phyloP scores from a whole-genome alignment of 1,139 yeast genomes.

The Yamadazyma songkhlaensis region DNA sequence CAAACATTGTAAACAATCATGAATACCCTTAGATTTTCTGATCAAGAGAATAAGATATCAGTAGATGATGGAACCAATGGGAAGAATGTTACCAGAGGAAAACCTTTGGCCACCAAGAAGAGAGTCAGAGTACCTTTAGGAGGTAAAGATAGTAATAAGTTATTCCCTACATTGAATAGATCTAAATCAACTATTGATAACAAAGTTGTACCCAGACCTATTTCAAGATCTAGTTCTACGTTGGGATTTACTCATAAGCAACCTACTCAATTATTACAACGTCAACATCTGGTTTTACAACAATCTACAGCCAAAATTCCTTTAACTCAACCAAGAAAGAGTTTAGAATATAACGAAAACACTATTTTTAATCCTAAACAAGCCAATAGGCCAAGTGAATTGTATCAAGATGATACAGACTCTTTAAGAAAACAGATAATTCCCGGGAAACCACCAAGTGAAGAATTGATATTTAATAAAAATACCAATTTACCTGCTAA shows the following conservation, averaged over 20 bases:
- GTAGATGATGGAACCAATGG: constrained; percentile 2
- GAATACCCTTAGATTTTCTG: constrained; percentile 5
- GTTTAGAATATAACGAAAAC: constrained; percentile 2
- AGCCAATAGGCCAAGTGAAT: constrained; percentile 15
- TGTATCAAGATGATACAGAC: constrained; percentile 23
- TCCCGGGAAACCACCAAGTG: constrained; percentile 7
- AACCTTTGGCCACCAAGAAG: constrained; percentile 2
- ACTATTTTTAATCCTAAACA: constrained; percentile 14
- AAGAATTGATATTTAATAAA: constrained; percentile 18
- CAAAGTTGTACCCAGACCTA: constrained; percentile 15
- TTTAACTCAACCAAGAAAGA: not conserved
- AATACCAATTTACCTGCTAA: constrained; percentile 23
- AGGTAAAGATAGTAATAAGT: constrained; percentile 44
- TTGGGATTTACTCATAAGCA: constrained; percentile 31
- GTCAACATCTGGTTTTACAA: constrained; percentile 4
- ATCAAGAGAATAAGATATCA: constrained; percentile 14
- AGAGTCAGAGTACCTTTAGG: constrained; percentile 43
- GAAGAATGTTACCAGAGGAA: not conserved
- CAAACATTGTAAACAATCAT: constrained; percentile 5
- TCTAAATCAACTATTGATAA: constrained; percentile 29
- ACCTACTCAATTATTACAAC: constrained; percentile 4
- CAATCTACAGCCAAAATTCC: not conserved
- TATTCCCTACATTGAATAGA: constrained; percentile 28
- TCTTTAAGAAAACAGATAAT: constrained; percentile 17
- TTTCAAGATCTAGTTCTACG: constrained; percentile 36